A percentile compares a stretch with the other conserved stretches of the same genome.
These are phyloP conservation scores for Skeletonema potamos DNA, from an alignment of 108 stramenopile species.

Conservation along the genomic window DNA sequence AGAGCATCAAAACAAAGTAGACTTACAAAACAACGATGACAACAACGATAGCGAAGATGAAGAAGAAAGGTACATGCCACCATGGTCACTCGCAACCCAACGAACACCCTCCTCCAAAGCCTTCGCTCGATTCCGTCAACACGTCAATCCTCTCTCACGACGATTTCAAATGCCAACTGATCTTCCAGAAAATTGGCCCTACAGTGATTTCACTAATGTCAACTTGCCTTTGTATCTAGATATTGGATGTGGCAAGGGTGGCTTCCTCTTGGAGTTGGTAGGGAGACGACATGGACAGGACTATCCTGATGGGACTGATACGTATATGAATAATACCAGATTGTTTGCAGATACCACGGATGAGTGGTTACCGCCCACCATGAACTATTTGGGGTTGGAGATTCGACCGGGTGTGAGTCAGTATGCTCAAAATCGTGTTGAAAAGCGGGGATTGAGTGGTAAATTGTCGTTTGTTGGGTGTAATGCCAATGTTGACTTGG, in stretches of 20 bases:
- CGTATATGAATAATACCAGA: constrained; percentile 7
- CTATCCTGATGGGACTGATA: constrained; percentile 4
- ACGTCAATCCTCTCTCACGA: constrained; percentile 84
- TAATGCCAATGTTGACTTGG: constrained; percentile 92
- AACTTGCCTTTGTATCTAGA: constrained; percentile 75
- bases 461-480: constrained; percentile 76
- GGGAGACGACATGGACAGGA: constrained; percentile 12
- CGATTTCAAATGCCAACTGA: constrained; percentile 65
- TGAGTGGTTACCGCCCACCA: constrained; percentile 20
- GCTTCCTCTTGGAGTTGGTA: constrained; percentile 78
- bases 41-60: background rate
- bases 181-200: constrained; percentile 70
- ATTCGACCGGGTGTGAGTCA: constrained; percentile 79
- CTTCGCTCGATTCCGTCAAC: constrained; percentile 75
- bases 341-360: constrained; percentile 9
- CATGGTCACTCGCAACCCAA: constrained; percentile 26
- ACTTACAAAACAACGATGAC: background rate
- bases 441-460: constrained; percentile 51
- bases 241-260: constrained; percentile 89
- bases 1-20: background rate
- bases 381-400: constrained; percentile 89
- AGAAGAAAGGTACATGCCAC: constrained; percentile 29
- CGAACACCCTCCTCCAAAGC: constrained; percentile 23
- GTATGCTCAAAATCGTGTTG: constrained; percentile 69
- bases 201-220: constrained; percentile 54